Evolutionary conservation across 2,329 filamentous ascomycete genomes (phyloP).

Genomic region (Setomelanomma holmii): DNA sequence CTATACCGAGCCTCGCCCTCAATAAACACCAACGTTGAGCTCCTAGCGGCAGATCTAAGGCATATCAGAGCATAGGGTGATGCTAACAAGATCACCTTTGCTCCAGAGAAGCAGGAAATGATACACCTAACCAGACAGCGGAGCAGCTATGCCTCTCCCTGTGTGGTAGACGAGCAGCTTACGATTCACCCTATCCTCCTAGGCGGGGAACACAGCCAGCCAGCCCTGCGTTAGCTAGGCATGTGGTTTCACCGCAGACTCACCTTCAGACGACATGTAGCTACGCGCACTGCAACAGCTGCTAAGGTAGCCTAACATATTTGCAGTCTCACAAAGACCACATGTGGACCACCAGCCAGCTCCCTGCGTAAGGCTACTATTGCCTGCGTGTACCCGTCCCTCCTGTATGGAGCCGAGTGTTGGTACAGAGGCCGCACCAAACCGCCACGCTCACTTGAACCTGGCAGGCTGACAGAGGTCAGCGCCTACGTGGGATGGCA

Average conservation of each 20-base stretch:
- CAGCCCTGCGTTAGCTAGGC: not conserved
- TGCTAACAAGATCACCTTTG: conserved; percentile 12
- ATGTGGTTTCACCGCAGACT: conserved; percentile 1
- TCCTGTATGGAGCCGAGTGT: not conserved
- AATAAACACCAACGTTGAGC: conserved; percentile 6
- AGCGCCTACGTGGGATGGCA: not conserved
- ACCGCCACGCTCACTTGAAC: not conserved
- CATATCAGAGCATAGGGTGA: conserved; percentile 5
- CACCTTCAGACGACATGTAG: not conserved
- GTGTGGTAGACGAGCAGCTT: conserved; percentile 2
- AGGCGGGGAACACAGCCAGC: not conserved
- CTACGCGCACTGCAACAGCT: conserved; percentile 1
- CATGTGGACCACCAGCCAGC: not conserved
- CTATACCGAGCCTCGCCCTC: not conserved
- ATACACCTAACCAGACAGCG: conserved; percentile 12
- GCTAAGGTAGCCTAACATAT: not conserved
- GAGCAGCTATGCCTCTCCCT: not conserved
- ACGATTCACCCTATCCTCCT: conserved; percentile 2
- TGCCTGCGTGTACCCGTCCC: not conserved
- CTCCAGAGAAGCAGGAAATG: conserved; percentile 14
- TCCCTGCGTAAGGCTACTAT: not conserved
- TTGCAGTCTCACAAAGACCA: not conserved
- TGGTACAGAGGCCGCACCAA: not conserved
- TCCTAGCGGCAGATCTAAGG: conserved; percentile 9
- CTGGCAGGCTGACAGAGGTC: not conserved